phyloP scores from a whole-genome alignment of 345 rosid species.

The Citrus hindsii region DNA sequence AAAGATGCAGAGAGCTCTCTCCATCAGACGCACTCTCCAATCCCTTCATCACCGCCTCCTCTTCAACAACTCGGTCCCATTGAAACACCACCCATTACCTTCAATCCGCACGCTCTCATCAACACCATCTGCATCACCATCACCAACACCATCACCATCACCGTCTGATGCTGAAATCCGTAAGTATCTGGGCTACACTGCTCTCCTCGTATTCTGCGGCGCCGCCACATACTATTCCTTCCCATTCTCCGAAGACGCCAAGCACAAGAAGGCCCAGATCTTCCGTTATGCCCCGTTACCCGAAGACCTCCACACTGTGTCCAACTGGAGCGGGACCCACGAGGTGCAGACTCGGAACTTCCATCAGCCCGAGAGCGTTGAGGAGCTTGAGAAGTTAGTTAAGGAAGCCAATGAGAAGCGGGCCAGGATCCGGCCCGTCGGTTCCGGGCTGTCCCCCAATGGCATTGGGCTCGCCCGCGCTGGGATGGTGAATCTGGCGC shows the following conservation, averaged over 20 bases:
- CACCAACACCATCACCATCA: slow-evolving; percentile 38
- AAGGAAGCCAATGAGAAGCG: slow-evolving; percentile 55
- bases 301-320: slow-evolving; percentile 88
- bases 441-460: slow-evolving; percentile 89
- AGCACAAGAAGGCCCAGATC: slow-evolving; percentile 86
- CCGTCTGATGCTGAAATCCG: slow-evolving; percentile 68
- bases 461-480: slow-evolving; percentile 86
- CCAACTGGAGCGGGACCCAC: slow-evolving; percentile 98
- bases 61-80: slow-evolving; percentile 7
- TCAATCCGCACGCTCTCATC: slow-evolving; percentile 41
- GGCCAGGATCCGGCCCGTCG: slow-evolving; percentile 77
- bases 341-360: slow-evolving; percentile 92
- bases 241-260: slow-evolving; percentile 71
- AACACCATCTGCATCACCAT: slow-evolving; percentile 30
- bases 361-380: slow-evolving; percentile 73
- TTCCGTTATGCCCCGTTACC: slow-evolving; percentile 92
- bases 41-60: slow-evolving; percentile 19
- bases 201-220: slow-evolving; percentile 73
- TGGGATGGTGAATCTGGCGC: slow-evolving; percentile 87
- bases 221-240: slow-evolving; percentile 89
- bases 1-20: slow-evolving; percentile 54
- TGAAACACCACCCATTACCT: slow-evolving; percentile 17
- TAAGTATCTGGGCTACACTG: slow-evolving; percentile 78
- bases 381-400: slow-evolving; percentile 65
- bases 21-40: slow-evolving; percentile 45